Conservation (phyloP, 345 rosid species). For the Lagerstroemia speciosa region DNA sequence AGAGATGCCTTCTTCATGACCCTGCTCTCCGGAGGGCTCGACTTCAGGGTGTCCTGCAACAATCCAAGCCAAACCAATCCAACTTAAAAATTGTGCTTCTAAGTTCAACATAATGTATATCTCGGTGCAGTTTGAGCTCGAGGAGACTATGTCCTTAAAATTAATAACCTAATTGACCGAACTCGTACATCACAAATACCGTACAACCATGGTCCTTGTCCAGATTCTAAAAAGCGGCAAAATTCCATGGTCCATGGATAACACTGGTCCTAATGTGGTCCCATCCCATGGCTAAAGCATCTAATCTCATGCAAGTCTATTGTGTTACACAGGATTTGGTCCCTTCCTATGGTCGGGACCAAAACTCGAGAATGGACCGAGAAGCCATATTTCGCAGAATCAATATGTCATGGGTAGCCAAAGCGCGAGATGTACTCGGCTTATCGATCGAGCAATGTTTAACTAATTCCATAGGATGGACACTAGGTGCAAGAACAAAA, state of each 20-base stretch:
- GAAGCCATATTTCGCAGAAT: background rate
- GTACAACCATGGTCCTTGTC: too few relatives aligned
- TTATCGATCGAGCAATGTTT: background rate
- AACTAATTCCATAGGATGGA: too few relatives aligned
- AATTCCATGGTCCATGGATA: background rate
- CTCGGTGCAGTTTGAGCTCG: too few relatives aligned
- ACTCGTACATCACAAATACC: too few relatives aligned
- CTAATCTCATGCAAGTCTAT: background rate
- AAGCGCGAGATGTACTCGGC: background rate
- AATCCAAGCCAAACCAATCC: background rate
- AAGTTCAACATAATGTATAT: too few relatives aligned
- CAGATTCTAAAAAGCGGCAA: background rate
- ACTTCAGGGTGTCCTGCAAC: slow-evolving; percentile 13
- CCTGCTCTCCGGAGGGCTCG: slow-evolving; percentile 58
- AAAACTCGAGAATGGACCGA: background rate
- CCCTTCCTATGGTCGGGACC: background rate
- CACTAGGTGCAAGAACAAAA: background rate
- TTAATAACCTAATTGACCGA: too few relatives aligned
- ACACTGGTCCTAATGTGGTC: background rate
- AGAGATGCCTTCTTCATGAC: slow-evolving; percentile 56
- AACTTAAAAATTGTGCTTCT: background rate
- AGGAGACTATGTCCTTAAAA: too few relatives aligned
- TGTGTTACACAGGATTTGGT: background rate
- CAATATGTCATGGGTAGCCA: too few relatives aligned
- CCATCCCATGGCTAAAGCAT: background rate